phyloP scores from a whole-genome alignment of 73 alveolate genomes.

The Paramecium pentaurelia region DNA sequence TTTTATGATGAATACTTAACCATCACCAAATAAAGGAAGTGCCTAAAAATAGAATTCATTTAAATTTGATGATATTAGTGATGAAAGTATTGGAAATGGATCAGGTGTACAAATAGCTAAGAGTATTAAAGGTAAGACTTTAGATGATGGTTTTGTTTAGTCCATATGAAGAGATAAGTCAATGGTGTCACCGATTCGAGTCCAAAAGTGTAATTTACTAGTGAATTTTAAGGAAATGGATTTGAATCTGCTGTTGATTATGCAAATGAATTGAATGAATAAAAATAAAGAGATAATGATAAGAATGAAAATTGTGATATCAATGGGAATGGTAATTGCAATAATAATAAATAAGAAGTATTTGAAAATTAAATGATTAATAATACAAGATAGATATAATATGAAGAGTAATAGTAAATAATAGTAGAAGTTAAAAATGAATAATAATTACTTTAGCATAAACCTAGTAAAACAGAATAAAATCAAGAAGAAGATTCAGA shows the following conservation, averaged over 20 bases:
- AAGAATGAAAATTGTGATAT: neutral
- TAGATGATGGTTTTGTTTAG: neutral
- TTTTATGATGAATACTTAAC: neutral
- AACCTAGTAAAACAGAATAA: neutral
- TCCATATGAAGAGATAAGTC: neutral
- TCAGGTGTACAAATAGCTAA: conserved; percentile 3
- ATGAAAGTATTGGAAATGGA: neutral
- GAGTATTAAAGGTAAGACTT: neutral
- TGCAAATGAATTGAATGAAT: neutral
- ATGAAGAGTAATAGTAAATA: neutral
- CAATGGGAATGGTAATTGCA: neutral
- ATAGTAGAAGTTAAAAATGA: neutral
- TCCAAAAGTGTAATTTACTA: neutral
- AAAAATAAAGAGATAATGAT: neutral
- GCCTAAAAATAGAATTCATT: neutral
- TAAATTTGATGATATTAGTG: neutral
- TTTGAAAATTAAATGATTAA: neutral
- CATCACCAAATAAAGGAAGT: conserved; percentile 2
- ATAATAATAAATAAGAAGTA: neutral
- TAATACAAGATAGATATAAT: neutral
- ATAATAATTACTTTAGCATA: neutral
- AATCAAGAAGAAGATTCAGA: neutral
- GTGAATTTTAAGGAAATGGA: neutral
- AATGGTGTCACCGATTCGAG: neutral
- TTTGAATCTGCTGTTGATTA: neutral